Conservation (phyloP, 176 grass and related monocot genomes). For the Carex kokanica region DNA sequence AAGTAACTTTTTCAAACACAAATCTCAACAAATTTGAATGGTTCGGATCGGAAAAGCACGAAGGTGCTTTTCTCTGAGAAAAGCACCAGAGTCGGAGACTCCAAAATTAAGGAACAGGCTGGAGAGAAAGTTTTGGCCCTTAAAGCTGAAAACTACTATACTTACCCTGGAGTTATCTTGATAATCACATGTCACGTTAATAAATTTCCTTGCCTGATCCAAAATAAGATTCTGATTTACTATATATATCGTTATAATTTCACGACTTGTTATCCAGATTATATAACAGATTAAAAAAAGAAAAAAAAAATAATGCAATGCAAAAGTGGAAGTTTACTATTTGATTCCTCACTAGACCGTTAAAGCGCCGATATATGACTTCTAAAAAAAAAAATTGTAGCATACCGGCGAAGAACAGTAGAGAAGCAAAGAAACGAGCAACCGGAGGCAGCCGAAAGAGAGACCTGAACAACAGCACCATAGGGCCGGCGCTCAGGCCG, state of each 20-base stretch:
- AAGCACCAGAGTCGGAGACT: too few relatives aligned
- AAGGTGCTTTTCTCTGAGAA: too few relatives aligned
- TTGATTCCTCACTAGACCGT: background rate
- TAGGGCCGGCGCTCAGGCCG: constrained; percentile 45
- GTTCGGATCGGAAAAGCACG: too few relatives aligned
- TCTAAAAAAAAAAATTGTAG: background rate
- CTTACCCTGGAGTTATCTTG: background rate
- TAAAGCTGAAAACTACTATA: background rate
- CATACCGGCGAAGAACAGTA: constrained; percentile 45
- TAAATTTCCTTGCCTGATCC: background rate
- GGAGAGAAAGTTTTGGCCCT: background rate
- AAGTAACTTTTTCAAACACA: too few relatives aligned
- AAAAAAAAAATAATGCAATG: background rate
- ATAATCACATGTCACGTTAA: background rate
- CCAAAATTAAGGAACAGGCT: background rate
- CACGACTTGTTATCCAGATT: background rate
- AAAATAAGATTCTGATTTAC: background rate
- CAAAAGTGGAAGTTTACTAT: background rate
- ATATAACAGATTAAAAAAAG: background rate
- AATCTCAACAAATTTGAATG: too few relatives aligned
- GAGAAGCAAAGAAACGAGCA: constrained; percentile 70
- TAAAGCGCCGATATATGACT: too few relatives aligned
- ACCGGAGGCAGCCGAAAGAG: constrained; percentile 44
- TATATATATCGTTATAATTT: background rate
- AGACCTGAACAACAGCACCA: constrained; percentile 57